These are phyloP conservation scores for Candida pseudofarinosa DNA, from an alignment of 805 yeast species.

Conservation along the genomic window DNA sequence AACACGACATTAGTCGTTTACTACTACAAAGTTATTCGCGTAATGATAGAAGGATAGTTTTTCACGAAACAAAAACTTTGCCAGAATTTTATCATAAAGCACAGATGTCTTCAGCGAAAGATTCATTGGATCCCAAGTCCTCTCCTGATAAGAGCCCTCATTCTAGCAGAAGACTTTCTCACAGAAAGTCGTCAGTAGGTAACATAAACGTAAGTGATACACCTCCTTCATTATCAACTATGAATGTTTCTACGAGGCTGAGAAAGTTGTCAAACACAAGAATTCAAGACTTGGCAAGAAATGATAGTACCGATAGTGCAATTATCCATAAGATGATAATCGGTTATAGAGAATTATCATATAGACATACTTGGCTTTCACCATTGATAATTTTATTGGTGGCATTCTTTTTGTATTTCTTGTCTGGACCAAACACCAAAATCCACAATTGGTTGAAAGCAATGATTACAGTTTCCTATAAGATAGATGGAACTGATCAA, in stretches of 20 bases:
- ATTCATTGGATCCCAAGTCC: neutral
- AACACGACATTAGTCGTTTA: neutral
- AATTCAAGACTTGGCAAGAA: conserved; percentile 23
- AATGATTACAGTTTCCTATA: conserved; percentile 65
- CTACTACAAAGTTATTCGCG: too few species aligned
- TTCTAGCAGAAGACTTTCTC: conserved; percentile 17
- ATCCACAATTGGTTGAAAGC: conserved; percentile 55
- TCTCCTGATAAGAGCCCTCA: neutral
- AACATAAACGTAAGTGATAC: conserved; percentile 70
- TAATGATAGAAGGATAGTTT: too few species aligned
- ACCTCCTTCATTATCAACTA: conserved; percentile 65
- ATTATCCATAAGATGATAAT: conserved; percentile 52
- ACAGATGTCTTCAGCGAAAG: neutral
- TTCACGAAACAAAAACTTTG: too few species aligned
- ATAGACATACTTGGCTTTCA: conserved; percentile 67
- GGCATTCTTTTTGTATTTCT: conserved; percentile 42
- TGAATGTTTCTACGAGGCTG: conserved; percentile 45
- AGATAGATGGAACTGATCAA: conserved; percentile 54
- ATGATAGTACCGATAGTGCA: conserved; percentile 43
- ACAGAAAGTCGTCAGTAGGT: conserved; percentile 70
- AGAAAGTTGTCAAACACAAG: conserved; percentile 32
- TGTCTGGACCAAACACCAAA: conserved; percentile 54
- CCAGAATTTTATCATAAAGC: too few species aligned
- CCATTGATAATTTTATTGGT: conserved; percentile 50
- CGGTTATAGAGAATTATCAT: conserved; percentile 54